These are phyloP conservation scores for Cystobasidium onofrii DNA, from an alignment of 768 basidiomycete genomes.

Conservation along the genomic window DNA sequence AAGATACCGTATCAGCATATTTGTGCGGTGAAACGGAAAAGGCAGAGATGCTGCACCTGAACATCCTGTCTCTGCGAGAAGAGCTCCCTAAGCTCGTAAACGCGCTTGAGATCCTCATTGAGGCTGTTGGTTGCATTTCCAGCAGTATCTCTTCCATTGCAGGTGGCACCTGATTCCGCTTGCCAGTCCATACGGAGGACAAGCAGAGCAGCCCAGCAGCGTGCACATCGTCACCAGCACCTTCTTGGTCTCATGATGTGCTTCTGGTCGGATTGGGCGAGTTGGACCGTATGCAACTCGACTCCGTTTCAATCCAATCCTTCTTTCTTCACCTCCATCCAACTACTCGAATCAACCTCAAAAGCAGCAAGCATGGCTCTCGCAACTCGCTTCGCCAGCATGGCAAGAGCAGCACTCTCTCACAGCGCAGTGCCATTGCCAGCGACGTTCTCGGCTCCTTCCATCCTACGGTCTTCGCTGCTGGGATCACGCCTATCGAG, in stretches of 20 bases:
- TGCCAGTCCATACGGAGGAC: too few relatives aligned
- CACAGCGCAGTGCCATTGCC: neutral
- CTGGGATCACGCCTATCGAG: neutral
- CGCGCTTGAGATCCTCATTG: neutral
- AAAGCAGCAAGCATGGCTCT: neutral
- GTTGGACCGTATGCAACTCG: too few relatives aligned
- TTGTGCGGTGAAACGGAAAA: neutral
- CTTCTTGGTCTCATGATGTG: too few relatives aligned
- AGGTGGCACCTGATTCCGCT: too few relatives aligned
- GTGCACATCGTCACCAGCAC: neutral
- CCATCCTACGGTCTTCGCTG: neutral
- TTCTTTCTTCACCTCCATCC: too few relatives aligned
- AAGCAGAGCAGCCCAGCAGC: neutral
- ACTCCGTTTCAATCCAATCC: too few relatives aligned
- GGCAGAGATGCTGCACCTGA: neutral
- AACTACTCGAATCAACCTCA: too few relatives aligned
- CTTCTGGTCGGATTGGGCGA: too few relatives aligned
- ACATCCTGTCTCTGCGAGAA: constrained; percentile 1
- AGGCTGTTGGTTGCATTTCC: neutral
- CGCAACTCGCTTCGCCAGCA: neutral
- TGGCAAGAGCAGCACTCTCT: neutral
- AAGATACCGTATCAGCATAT: neutral
- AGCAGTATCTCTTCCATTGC: neutral
- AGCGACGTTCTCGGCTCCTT: neutral
- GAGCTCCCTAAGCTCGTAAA: neutral